Conservation (phyloP, 345 rosid species). For the Xanthoceras sorbifolium region DNA sequence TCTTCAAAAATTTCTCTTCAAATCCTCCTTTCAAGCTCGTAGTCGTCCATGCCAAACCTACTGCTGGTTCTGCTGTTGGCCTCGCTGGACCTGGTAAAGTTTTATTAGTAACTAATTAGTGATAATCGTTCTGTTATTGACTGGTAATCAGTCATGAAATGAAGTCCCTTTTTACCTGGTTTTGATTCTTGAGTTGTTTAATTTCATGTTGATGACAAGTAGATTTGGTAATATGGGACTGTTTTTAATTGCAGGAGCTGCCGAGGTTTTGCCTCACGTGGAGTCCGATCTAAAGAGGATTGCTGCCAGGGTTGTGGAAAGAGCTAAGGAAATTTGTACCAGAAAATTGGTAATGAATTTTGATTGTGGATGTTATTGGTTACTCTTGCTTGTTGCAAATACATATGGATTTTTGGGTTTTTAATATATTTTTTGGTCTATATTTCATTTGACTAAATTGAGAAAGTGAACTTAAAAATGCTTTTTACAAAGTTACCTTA, state of each 20-base stretch:
- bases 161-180: too few species aligned
- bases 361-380: background rate
- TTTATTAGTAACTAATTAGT: too few species aligned
- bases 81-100: constrained; percentile 79
- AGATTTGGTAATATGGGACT: background rate
- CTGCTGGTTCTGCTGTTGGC: constrained; percentile 57
- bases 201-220: background rate
- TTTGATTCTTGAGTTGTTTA: too few species aligned
- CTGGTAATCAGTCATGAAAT: too few species aligned
- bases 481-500: too few species aligned
- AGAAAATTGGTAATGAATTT: constrained; percentile 52
- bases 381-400: too few species aligned
- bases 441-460: background rate
- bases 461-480: too few species aligned
- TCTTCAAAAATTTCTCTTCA: constrained; percentile 58
- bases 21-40: constrained; percentile 72
- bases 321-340: constrained; percentile 59
- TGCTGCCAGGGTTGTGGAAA: constrained; percentile 66
- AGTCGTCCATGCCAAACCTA: constrained; percentile 78
- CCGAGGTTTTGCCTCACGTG: constrained; percentile 64
- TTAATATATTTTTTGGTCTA: background rate
- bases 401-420: background rate
- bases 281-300: constrained; percentile 77
- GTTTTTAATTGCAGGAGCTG: constrained; percentile 70
- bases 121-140: too few species aligned